These are phyloP conservation scores for Paspalum notatum DNA, from an alignment of 176 grass and related monocot genomes.

Conservation along the genomic window DNA sequence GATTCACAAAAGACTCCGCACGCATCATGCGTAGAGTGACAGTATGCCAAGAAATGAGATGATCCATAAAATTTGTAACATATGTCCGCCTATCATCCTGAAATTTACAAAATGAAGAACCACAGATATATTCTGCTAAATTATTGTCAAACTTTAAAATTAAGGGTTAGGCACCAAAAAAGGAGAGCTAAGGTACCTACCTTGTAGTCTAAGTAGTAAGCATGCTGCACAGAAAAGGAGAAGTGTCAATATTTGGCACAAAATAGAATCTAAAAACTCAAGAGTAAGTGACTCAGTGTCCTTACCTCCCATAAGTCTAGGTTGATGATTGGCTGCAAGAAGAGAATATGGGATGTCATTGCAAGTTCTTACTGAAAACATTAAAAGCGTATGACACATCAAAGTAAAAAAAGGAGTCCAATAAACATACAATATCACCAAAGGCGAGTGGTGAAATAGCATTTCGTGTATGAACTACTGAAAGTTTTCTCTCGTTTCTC, in stretches of 20 bases:
- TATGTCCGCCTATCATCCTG: slow-evolving; percentile 80
- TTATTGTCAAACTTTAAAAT: slow-evolving; percentile 7
- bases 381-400: background rate
- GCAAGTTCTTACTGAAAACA: slow-evolving; percentile 24
- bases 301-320: slow-evolving; percentile 99
- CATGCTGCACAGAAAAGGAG: slow-evolving; percentile 67
- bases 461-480: slow-evolving; percentile 74
- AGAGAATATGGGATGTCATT: slow-evolving; percentile 35
- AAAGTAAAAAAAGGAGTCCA: slow-evolving; percentile 11
- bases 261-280: slow-evolving; percentile 1
- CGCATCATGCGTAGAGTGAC: slow-evolving; percentile 82
- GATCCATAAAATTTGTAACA: slow-evolving; percentile 77
- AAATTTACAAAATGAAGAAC: slow-evolving; percentile 27
- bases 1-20: slow-evolving; percentile 93
- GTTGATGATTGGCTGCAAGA: slow-evolving; percentile 81
- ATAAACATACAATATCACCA: slow-evolving; percentile 82
- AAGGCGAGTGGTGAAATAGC: slow-evolving; percentile 84
- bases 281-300: slow-evolving; percentile 12
- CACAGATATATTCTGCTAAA: background rate
- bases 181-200: slow-evolving; percentile 31
- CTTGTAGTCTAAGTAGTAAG: slow-evolving; percentile 97
- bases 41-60: slow-evolving; percentile 85
- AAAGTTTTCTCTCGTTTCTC: slow-evolving; percentile 67
- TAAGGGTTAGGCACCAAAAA: background rate
- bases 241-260: slow-evolving; percentile 43